Evolutionary conservation across 2,329 filamentous ascomycete genomes (phyloP), one percentile per base, ranked within the genome.

Genomic region (Ophiostoma tasmaniense): DNA sequence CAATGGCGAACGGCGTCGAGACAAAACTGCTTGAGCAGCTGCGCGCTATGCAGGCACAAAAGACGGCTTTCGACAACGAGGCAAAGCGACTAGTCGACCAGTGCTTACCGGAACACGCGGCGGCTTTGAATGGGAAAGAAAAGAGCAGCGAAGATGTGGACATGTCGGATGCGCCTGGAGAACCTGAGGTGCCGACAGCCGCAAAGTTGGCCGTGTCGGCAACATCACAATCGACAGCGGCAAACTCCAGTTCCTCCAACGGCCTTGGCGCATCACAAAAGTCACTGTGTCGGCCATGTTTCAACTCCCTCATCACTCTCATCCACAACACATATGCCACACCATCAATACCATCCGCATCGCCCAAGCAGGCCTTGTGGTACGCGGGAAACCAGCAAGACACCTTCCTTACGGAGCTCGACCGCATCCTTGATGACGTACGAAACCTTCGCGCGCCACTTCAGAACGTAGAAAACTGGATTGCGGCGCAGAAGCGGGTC

Each of bases 401-500:
- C 37, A 77, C 77, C 8, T 85, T 87, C 70, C 76, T 85, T 28
- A 77, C 80, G 67, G 82, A 83, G 68, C 78, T 87, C 13, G 82
- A 83, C 71, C 75, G 75, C 64, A 74, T 85, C 64, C 82, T 87
- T 71, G 75, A 81, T 5, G 81, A 82, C 66, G 83, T 81, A 67
- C 81, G 80, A 72, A 76, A 79, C 20, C 76, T 79, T 71, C 79
- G 79, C 62, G 74, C 78, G n/a, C 78, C 79, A 67, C 75, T 85
- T 14, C 76, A 78, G 59, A 76, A 74, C 22, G 80, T 87, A 55
- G 84, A 86, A 72, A 78, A 79, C 28, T 80, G 81, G 70, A 81
- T 87, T 73, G 77, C 78, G 11, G 80, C 80, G 35, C 84, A 86
- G 74, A 84, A 84, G 73, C 79, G 80, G 70, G 79, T 80, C 13